Conservation (phyloP, 495 filamentous ascomycete species). For the Penicillium cosmopolitanum region DNA sequence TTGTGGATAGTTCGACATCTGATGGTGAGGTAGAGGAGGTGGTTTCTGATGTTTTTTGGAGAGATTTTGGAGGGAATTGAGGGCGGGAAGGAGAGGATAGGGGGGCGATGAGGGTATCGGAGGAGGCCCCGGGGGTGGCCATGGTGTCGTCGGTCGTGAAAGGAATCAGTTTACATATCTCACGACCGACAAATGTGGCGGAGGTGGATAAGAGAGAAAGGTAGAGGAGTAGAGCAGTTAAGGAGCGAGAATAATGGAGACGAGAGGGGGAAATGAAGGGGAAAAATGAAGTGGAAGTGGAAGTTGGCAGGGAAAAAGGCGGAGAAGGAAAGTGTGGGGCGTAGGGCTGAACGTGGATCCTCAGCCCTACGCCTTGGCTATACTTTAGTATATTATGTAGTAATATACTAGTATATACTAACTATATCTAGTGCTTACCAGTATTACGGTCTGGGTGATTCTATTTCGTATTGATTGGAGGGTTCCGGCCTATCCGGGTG, state of each 20-base stretch:
- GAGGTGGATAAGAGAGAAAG: background rate
- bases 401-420: background rate
- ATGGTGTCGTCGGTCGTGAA: slow-evolving; percentile 11
- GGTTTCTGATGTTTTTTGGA: background rate
- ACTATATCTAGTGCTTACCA: background rate
- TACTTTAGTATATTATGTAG: background rate
- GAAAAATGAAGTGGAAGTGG: background rate
- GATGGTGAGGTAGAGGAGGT: background rate
- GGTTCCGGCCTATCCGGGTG: too few relatives aligned
- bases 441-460: too few relatives aligned
- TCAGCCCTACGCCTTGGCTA: background rate
- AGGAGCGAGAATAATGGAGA: background rate
- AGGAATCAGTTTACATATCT: slow-evolving; percentile 17
- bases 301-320: background rate
- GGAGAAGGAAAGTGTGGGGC: slow-evolving; percentile 10
- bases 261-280: background rate
- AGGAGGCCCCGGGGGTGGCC: slow-evolving; percentile 17
- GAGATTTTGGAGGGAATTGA: slow-evolving; percentile 2
- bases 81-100: background rate
- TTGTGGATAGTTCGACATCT: slow-evolving; percentile 13
- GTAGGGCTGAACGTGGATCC: slow-evolving; percentile 33
- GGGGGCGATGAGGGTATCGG: slow-evolving; percentile 24
- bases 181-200: slow-evolving; percentile 7
- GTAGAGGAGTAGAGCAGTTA: slow-evolving; percentile 2
- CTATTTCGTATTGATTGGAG: too few relatives aligned